These are phyloP conservation scores for Pythium volutum DNA, from an alignment of 352 stramenopile species.

Conservation along the genomic window DNA sequence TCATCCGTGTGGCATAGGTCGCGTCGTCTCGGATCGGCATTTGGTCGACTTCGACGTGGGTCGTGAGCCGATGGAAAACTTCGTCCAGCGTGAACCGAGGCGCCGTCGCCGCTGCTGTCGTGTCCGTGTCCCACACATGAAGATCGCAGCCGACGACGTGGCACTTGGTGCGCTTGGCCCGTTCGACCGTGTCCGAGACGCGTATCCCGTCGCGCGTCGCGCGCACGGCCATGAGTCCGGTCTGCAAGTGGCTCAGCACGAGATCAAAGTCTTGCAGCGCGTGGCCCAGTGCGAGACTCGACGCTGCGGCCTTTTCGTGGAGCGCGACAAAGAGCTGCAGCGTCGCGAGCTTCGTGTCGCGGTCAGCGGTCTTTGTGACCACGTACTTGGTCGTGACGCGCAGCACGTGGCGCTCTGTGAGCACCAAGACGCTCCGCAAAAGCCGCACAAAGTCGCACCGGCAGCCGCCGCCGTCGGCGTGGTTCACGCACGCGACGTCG, in stretches of 20 bases:
- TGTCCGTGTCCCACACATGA: slow-evolving; percentile 28
- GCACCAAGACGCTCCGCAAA: slow-evolving; percentile 39
- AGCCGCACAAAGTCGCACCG: slow-evolving; percentile 51
- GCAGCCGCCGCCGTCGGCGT: slow-evolving; percentile 28
- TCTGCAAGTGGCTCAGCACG: slow-evolving; percentile 56
- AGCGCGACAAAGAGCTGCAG: slow-evolving; percentile 49
- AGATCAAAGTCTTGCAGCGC: slow-evolving; percentile 58
- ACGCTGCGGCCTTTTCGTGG: slow-evolving; percentile 28
- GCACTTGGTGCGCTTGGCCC: slow-evolving; percentile 41
- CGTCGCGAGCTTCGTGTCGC: slow-evolving; percentile 31
- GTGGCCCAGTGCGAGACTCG: slow-evolving; percentile 8
- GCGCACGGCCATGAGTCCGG: slow-evolving; percentile 34
- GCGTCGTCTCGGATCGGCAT: slow-evolving; percentile 69
- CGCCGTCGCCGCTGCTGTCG: not conserved
- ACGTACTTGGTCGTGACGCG: slow-evolving; percentile 44
- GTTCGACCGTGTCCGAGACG: slow-evolving; percentile 22
- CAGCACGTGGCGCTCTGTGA: slow-evolving; percentile 38
- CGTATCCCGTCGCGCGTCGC: not conserved
- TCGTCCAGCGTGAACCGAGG: slow-evolving; percentile 45
- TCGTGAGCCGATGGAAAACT: slow-evolving; percentile 65
- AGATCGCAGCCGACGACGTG: slow-evolving; percentile 66
- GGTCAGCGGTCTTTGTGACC: slow-evolving; percentile 12
- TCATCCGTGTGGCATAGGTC: slow-evolving; percentile 59
- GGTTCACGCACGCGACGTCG: slow-evolving; percentile 48
- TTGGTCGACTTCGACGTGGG: slow-evolving; percentile 48